Base-by-base conservation (phyloP, 2,329 filamentous ascomycete genomes). In the Fusarium cyanostomum region DNA sequence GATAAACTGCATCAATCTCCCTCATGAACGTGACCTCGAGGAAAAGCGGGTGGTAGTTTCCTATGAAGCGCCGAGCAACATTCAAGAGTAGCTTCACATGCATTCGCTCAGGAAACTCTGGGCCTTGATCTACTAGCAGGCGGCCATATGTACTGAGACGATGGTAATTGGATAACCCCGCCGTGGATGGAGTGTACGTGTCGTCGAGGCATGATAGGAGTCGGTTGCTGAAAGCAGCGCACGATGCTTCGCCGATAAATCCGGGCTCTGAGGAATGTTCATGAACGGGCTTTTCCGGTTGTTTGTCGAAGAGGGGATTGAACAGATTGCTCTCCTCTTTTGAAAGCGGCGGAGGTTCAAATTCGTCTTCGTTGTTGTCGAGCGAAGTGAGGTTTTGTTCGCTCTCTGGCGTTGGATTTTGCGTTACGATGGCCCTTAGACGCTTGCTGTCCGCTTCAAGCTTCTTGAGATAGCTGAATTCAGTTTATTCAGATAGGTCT, bases 21-120 rank as follows among this genome's bases (percentile, higher is more conserved):
- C 62, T 76, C 75, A 67, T 77, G 45, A 50, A 80, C 58, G 54
- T 76, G 46, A 68, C 79, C 69, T 70, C 75, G 44, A 75, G 76
- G 62, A 74, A 73, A 1, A 74, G 3, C 0, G 70, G 72, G 16
- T 74, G 69, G 5, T 74, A 72, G n/a, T 74, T 72, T 2, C 72
- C 72, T 7, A 74, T 74, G 24, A 74, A 74, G 0, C 70, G 56
- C 16, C 68, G 43, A 0, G 72, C 72, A 0, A 74, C 71, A 4
- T 73, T 72, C 1, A 74, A 52, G 0, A 74, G 65, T 0, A 74
- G 41, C 21, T 72, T 74, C 7, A 73, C 72, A 12, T 73, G 71
- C 59, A 74, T 74, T 0, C 72, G 43, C 9, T 73, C 71, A 0
- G 71, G 71, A 3, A 73, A 64, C 1, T 66, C 59, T 0, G 57